Evolutionary conservation across 140 eudicot genomes (phyloP), one percentile per base, ranked within the genome.

Genomic region (Anethum foeniculum): DNA sequence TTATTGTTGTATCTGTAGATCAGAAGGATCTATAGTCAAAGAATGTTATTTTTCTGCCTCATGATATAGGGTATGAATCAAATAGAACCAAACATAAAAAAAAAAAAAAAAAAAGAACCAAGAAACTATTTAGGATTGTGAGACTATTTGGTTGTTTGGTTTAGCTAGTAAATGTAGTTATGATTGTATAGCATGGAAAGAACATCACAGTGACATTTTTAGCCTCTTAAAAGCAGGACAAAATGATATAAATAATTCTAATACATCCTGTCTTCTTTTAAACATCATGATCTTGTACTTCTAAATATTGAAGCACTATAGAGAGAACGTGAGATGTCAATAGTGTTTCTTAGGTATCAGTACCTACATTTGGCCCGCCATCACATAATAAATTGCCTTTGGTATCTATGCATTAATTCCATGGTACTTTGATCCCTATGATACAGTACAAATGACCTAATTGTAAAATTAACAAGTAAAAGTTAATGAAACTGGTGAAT

Each of bases 151-250:
- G 32, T 58, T 58, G 67, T 58, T 58, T 23, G 30, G 67, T 58
- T 58, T 58, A 23, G 67, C 67, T 58, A 7, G 30, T 58, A 58
- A 6, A 21, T 58, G 67, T 58, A 58, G 0, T 23, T 60, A 30
- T 60, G 68, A n/a, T 25, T 60, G 68, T 60, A 60, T 60, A 58
- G 67, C 67, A 58, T 23, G 15, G 68, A 60, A 60, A 60, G 68
- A 60, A 30, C 34, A 60, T 10, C 67, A 10, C 13, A 25, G 68
- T 60, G 34, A 13, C 68, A 60, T 25, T 60, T 60, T 25, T 25
- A 60, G 32, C 32, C 16, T 13, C 68, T 60, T 60, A 9, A n/a
- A n/a, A 25, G 13, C 28, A 60, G 68, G 13, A n/a, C 32, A 60
- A 60, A 60, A n/a, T 60, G 3, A 56, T 1, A 56, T n/a, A 13